A percentile compares a stretch with the other conserved stretches of the same genome.
phyloP scores from a whole-genome alignment of 768 basidiomycete genomes.

The Leucosporidium creatinivorum region DNA sequence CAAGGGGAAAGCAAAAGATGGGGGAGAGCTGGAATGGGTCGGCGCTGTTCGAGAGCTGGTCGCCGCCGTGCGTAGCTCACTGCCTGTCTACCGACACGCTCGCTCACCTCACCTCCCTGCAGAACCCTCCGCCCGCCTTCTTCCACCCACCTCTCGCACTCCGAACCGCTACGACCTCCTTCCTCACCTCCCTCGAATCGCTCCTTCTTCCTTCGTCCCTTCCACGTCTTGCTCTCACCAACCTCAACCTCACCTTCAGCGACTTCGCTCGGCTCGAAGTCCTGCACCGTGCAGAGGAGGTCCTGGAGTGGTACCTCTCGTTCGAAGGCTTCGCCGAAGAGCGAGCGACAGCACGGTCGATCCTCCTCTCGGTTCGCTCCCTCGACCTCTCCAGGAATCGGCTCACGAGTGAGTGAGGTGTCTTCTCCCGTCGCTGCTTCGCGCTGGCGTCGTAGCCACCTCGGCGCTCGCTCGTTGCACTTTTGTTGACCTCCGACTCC shows the following conservation, averaged over 20 bases:
- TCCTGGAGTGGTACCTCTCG: conserved; percentile 17
- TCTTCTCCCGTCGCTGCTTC: too few species aligned
- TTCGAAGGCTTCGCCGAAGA: background rate
- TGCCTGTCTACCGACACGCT: accelerated
- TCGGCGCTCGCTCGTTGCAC: background rate
- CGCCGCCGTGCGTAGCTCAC: background rate
- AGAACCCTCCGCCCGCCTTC: conserved; percentile 13
- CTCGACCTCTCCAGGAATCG: conserved; percentile 21
- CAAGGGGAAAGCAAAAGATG: conserved; percentile 9
- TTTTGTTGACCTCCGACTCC: too few species aligned
- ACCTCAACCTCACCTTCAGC: background rate
- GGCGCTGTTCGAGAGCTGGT: background rate
- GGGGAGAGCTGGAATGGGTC: conserved; percentile 10
- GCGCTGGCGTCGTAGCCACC: too few species aligned
- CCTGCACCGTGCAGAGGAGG: background rate
- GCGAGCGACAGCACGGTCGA: background rate
- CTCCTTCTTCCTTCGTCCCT: conserved; percentile 19
- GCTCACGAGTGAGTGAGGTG: background rate
- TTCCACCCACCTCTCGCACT: background rate
- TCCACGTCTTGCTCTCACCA: conserved; percentile 15
- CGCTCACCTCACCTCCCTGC: background rate
- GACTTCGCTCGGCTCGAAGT: background rate
- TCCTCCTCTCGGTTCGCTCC: conserved; percentile 1
- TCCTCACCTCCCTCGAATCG: conserved; percentile 22
- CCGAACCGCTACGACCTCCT: background rate